These are phyloP conservation scores for Crataegus laevigata DNA, from an alignment of 306 rosid genomes.

Conservation along the genomic window DNA sequence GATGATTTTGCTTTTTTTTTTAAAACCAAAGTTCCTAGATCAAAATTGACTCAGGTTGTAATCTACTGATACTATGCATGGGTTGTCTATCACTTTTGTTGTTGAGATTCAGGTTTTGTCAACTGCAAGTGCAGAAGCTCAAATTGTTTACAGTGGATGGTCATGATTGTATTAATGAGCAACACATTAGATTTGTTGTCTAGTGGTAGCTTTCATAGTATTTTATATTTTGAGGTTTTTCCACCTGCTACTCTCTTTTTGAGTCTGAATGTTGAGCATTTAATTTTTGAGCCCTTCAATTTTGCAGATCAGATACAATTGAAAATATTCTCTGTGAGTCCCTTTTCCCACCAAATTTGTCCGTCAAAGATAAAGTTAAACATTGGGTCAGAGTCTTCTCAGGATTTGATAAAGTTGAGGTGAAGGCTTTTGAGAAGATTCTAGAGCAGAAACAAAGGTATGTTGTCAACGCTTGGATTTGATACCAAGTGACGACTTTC, in stretches of 20 bases:
- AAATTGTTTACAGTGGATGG: neutral
- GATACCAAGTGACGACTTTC: slow-evolving; percentile 15
- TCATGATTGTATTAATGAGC: neutral
- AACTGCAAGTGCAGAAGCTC: neutral
- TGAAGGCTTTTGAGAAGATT: slow-evolving; percentile 92
- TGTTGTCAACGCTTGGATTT: slow-evolving; percentile 12
- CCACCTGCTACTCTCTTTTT: neutral
- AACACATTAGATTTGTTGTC: neutral
- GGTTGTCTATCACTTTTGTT: neutral
- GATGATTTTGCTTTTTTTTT: neutral
- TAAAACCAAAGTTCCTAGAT: neutral
- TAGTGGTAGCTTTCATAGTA: neutral
- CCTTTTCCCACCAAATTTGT: slow-evolving; percentile 67
- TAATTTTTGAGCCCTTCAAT: slow-evolving; percentile 14
- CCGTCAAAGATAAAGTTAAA: slow-evolving; percentile 58
- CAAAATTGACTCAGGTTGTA: neutral
- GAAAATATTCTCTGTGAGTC: slow-evolving; percentile 74
- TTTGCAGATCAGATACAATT: slow-evolving; percentile 83
- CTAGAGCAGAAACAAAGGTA: slow-evolving; percentile 98
- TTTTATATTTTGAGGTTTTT: neutral
- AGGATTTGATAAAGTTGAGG: slow-evolving; percentile 81
- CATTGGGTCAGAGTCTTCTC: slow-evolving; percentile 77
- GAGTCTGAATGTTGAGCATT: slow-evolving; percentile 6
- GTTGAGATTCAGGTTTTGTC: neutral
- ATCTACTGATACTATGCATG: neutral